Conservation (phyloP, 2,329 filamentous ascomycete species). For the Pyrenochaeta sp. region DNA sequence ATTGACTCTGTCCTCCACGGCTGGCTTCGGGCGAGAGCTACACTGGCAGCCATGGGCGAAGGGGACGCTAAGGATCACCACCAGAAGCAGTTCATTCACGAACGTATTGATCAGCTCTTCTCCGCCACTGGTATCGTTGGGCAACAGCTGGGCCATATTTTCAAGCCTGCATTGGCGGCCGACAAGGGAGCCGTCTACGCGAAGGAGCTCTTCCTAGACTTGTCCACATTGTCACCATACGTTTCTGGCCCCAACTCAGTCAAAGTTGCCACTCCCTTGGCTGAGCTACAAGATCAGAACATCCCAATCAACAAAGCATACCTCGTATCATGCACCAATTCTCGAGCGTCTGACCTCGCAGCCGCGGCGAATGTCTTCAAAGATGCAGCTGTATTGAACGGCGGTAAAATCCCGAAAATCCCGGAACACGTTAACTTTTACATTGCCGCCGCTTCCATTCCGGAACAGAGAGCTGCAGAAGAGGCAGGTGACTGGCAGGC, state of each 20-base stretch:
- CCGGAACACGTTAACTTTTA: slow-evolving; percentile 83
- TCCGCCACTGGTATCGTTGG: slow-evolving; percentile 48
- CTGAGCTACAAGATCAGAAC: slow-evolving; percentile 74
- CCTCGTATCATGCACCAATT: slow-evolving; percentile 90
- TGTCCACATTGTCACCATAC: slow-evolving; percentile 84
- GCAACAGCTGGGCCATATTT: slow-evolving; percentile 45
- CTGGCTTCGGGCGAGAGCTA: slow-evolving; percentile 83
- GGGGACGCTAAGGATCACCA: slow-evolving; percentile 57
- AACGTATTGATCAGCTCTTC: slow-evolving; percentile 75
- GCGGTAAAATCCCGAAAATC: slow-evolving; percentile 72
- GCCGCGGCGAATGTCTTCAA: slow-evolving; percentile 86
- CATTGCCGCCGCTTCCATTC: slow-evolving; percentile 83
- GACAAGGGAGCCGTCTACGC: slow-evolving; percentile 83
- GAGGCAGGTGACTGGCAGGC: slow-evolving; percentile 85
- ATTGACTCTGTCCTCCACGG: slow-evolving; percentile 75
- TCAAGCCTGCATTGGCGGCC: slow-evolving; percentile 69
- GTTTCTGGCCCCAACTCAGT: slow-evolving; percentile 91
- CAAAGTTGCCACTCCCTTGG: slow-evolving; percentile 82
- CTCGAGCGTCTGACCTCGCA: slow-evolving; percentile 79
- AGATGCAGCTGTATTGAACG: slow-evolving; percentile 70
- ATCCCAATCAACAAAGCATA: slow-evolving; percentile 87
- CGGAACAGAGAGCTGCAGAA: slow-evolving; percentile 80
- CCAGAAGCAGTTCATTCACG: slow-evolving; percentile 73
- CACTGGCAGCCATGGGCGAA: slow-evolving; percentile 69
- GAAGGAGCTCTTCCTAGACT: slow-evolving; percentile 82